Evolutionary conservation across 2,329 filamentous ascomycete species (phyloP).

Genomic region (Pseudogymnoascus sp.): DNA sequence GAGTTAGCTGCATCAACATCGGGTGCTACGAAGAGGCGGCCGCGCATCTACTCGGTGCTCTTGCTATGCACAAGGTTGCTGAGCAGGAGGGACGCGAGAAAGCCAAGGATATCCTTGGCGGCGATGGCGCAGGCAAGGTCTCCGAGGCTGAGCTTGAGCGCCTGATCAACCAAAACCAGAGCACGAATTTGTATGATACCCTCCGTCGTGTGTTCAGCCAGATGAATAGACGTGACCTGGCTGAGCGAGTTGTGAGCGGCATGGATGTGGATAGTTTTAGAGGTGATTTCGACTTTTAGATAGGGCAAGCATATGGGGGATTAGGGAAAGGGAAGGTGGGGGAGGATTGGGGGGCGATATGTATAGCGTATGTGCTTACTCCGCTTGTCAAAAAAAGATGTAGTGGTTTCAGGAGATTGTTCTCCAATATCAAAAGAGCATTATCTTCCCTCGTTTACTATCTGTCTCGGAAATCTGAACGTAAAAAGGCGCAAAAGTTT

Average conservation of each 20-base stretch:
- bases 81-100: conserved; percentile 77
- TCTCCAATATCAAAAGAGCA: conserved; percentile 1
- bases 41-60: conserved; percentile 79
- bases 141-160: conserved; percentile 70
- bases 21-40: conserved; percentile 91
- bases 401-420: background rate
- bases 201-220: conserved; percentile 89
- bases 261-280: conserved; percentile 88
- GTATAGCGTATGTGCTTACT: conserved; percentile 4
- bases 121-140: conserved; percentile 39
- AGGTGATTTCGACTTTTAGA: conserved; percentile 77
- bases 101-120: conserved; percentile 67
- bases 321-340: background rate
- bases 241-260: conserved; percentile 76
- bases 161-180: conserved; percentile 91
- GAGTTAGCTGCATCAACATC: conserved; percentile 95
- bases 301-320: background rate
- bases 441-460: conserved; percentile 7
- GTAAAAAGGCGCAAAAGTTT: conserved; percentile 1
- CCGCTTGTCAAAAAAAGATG: background rate
- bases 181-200: conserved; percentile 94
- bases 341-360: background rate
- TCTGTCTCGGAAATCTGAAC: conserved; percentile 7
- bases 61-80: conserved; percentile 92
- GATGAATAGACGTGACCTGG: conserved; percentile 84